Evolutionary conservation across 2,329 filamentous ascomycete genomes (phyloP), one percentile per base, ranked within the genome.

Genomic region (Aspergillus hortae): DNA sequence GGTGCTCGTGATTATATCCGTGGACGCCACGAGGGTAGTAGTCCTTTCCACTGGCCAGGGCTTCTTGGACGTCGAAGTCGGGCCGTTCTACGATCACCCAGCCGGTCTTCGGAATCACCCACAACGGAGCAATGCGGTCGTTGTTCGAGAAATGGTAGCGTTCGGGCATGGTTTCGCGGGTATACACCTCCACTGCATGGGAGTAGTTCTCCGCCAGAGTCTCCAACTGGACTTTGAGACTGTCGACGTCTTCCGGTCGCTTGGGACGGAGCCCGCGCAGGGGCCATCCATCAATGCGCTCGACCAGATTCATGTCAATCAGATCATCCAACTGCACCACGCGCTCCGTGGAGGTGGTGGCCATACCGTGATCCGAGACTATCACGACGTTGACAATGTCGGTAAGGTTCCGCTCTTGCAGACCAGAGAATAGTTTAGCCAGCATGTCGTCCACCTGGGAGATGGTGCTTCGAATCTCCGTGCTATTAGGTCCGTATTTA

Each of bases 301-400:
- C 87, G 42, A 97, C 85, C 61, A 90, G 81, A 45, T 74, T 76
- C 5, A 88, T 79, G 67, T 96, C 90, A 44, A 97, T 79, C 4
- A 97, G 74, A 64, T 96, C 90, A 57, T 99, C 94, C 2, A 97
- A 78, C 71, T 97, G 94, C 23, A 97, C 81, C 43, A 97, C 77
- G 10, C 94, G 83, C 15, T 85, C 79, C 0, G 82, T 83, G 54
- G 92, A 89, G 0, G 94, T 97, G 0, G 91, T 95, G 1, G 94
- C 94, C 94, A 99, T 99, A 46, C 94, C 94, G 67, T 99, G 94
- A 67, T 99, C 94, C 0, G 91, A 96, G 2, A 99, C 92, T n/a
- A 99, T 81, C 32, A 99, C 85, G 6, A 99, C 81, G 60, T 99
- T 99, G 66, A 97, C 90, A 54, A 99, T 88, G 17, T 87, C 68